These are phyloP conservation scores for Tetragonia tetragonoides DNA, from an alignment of 148 eudicot genomes.

Conservation along the genomic window DNA sequence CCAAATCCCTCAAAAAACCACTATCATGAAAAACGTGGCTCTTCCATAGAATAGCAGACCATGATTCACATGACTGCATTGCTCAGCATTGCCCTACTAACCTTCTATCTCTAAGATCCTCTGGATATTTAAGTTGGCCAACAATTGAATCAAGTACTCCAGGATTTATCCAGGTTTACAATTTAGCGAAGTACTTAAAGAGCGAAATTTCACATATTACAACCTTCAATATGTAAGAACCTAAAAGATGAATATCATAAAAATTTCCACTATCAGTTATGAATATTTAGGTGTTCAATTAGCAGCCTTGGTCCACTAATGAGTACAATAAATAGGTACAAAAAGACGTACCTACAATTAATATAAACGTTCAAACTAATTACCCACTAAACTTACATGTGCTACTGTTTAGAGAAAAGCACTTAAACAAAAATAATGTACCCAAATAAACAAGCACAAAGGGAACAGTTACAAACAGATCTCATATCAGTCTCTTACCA, in stretches of 20 bases:
- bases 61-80: neutral
- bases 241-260: too few species aligned
- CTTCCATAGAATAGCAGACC: neutral
- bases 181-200: too few species aligned
- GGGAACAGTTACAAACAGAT: neutral
- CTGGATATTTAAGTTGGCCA: neutral
- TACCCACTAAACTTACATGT: neutral
- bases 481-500: conserved; percentile 29
- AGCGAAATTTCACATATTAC: too few species aligned
- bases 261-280: too few species aligned
- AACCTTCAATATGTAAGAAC: too few species aligned
- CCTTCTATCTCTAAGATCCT: too few species aligned
- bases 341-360: too few species aligned
- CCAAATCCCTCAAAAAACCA: neutral
- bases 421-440: neutral
- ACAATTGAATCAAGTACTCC: neutral
- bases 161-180: too few species aligned
- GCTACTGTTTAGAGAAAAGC: neutral
- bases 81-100: too few species aligned
- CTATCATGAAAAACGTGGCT: neutral
- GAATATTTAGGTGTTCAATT: too few species aligned
- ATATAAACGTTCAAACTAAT: neutral
- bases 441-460: neutral
- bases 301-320: too few species aligned
- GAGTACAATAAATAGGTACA: too few species aligned